Conservation (phyloP, 2,329 filamentous ascomycete species). For the Colletotrichum costaricense region DNA sequence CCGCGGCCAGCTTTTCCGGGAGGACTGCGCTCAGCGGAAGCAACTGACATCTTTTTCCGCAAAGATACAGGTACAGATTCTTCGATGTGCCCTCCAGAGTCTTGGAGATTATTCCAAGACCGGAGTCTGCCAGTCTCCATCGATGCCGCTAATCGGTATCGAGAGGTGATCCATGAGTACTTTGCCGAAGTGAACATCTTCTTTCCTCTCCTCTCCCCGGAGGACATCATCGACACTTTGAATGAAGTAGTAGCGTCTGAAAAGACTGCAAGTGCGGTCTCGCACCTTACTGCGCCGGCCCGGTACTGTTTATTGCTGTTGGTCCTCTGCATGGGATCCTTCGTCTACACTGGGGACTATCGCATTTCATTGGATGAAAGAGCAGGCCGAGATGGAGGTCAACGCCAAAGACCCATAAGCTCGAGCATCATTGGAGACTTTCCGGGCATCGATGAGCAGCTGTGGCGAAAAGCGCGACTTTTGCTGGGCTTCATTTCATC, state of each 20-base stretch:
- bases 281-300: not conserved
- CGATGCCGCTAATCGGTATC: constrained; percentile 7
- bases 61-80: not conserved
- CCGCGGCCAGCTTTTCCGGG: not conserved
- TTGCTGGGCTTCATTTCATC: constrained; percentile 38
- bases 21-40: constrained; percentile 21
- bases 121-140: not conserved
- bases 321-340: constrained; percentile 35
- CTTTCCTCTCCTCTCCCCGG: constrained; percentile 30
- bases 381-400: not conserved
- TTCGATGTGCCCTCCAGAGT: constrained; percentile 15
- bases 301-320: constrained; percentile 36
- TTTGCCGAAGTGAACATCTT: constrained; percentile 43
- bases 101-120: constrained; percentile 35
- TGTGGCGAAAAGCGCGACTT: constrained; percentile 42
- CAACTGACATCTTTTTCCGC: constrained; percentile 33
- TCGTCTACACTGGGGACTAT: constrained; percentile 18
- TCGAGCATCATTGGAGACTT: not conserved
- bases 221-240: not conserved
- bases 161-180: constrained; percentile 37
- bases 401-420: not conserved
- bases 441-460: not conserved
- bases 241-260: constrained; percentile 12
- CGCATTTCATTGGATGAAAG: constrained; percentile 16
- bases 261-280: not conserved